Conservation (phyloP, 2,329 filamentous ascomycete genomes). For the Colletotrichum navitas region DNA sequence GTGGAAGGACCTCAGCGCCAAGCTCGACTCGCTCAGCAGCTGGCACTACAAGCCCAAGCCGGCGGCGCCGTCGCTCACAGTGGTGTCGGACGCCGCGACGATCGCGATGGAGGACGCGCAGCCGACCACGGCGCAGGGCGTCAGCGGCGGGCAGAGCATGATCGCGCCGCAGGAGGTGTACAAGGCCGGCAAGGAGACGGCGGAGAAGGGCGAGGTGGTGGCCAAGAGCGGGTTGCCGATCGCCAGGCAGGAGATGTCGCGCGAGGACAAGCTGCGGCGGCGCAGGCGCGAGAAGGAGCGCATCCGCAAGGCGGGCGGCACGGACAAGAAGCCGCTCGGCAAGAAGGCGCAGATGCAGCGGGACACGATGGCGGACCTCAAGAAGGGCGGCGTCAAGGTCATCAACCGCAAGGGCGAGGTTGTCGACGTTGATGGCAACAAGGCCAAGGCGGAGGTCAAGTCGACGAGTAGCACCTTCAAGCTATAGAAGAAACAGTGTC, state of each 20-base stretch:
- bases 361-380: slow-evolving; percentile 74
- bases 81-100: slow-evolving; percentile 91
- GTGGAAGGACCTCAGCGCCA: slow-evolving; percentile 84
- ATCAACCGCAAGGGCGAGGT: slow-evolving; percentile 92
- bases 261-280: slow-evolving; percentile 84
- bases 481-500: slow-evolving; percentile 57
- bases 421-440: slow-evolving; percentile 85
- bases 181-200: slow-evolving; percentile 76
- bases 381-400: slow-evolving; percentile 89
- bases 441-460: slow-evolving; percentile 68
- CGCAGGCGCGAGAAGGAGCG: slow-evolving; percentile 89
- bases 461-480: slow-evolving; percentile 71
- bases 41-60: slow-evolving; percentile 97
- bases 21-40: slow-evolving; percentile 89
- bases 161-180: slow-evolving; percentile 97
- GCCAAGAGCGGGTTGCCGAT: slow-evolving; percentile 83
- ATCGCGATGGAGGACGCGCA: slow-evolving; percentile 96
- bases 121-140: slow-evolving; percentile 82
- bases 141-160: slow-evolving; percentile 76
- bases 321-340: slow-evolving; percentile 61
- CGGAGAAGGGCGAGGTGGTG: slow-evolving; percentile 78
- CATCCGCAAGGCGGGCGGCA: slow-evolving; percentile 75
- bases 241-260: slow-evolving; percentile 85
- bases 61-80: slow-evolving; percentile 82
- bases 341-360: slow-evolving; percentile 67